A percentile compares a stretch with the other conserved stretches of the same genome.
Evolutionary conservation across 2,329 filamentous ascomycete genomes (phyloP).

Genomic region (Paracorniculantispora psalliotae): DNA sequence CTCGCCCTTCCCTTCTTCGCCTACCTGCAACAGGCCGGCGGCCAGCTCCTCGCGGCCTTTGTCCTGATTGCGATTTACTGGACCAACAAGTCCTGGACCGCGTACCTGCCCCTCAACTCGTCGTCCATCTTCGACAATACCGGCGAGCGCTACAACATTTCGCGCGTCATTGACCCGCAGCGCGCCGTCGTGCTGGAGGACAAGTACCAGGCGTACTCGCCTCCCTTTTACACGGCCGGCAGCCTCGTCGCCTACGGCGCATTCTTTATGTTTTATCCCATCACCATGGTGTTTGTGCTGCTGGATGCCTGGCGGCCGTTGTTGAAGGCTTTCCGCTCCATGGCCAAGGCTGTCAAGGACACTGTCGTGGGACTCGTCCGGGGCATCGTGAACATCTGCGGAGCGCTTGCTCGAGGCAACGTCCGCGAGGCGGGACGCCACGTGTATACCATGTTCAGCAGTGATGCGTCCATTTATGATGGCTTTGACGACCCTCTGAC

Average conservation of each 20-base stretch:
- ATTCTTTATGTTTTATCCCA: conserved; percentile 29
- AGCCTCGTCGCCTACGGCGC: conserved; percentile 27
- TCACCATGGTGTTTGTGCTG: conserved; percentile 31
- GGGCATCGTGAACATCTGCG: conserved; percentile 23
- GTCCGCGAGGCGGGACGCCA: conserved; percentile 24
- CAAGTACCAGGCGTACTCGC: conserved; percentile 32
- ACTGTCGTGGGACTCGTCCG: background rate
- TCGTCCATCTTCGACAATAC: conserved; percentile 41
- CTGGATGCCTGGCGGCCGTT: conserved; percentile 26
- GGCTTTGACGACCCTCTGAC: conserved; percentile 39
- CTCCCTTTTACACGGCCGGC: conserved; percentile 29
- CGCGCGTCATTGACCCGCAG: conserved; percentile 36
- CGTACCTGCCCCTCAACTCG: conserved; percentile 45
- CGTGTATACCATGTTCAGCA: conserved; percentile 35
- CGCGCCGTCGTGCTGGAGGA: conserved; percentile 27
- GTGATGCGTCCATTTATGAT: conserved; percentile 36
- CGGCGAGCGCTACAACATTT: conserved; percentile 35
- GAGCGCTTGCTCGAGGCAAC: conserved; percentile 26
- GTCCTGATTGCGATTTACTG: conserved; percentile 9
- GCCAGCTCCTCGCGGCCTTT: background rate
- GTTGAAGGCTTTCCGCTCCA: background rate
- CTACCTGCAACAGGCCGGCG: background rate
- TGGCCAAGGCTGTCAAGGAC: background rate
- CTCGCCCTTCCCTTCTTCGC: conserved; percentile 11
- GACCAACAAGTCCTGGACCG: conserved; percentile 38